Base-by-base conservation (phyloP, 371 early-diverging fungal genomes). In the Mortierella sp. region DNA sequence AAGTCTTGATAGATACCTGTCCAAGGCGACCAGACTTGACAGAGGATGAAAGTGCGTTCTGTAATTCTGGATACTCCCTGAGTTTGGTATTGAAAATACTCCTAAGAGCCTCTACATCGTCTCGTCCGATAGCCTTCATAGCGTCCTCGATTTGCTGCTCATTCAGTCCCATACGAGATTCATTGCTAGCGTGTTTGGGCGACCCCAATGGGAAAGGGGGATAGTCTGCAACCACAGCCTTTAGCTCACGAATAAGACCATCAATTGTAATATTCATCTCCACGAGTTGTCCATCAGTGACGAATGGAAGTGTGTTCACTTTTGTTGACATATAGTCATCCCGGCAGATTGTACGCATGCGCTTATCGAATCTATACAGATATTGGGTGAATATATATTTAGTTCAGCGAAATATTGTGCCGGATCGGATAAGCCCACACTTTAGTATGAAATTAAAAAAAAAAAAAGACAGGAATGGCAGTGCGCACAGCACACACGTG, bases 301-400 rank as follows among this genome's bases (percentile, higher is more conserved):
- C 74, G 60, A 83, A 83, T 13, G 86, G 78, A 19, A 83, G 74
- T 15, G 74, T 2, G 66, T 67, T 80, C 67, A 84, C 89, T 79
- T 91, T 91, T 64, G 88, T 89, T 43, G 86, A 73, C 85, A 89
- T 84, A 68, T 88, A 91, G 19, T 84, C 84, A 16, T 76, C 76
- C 58, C 87, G 87, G 11, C 85, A 85, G 43, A 85, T 83, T 9
- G 87, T 68, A 9, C 71, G 82, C 47, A 91, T 83, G 52, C 87
- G 87, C 67, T 92, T 92, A 83, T 92, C 92, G 70, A 91, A 85
- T 74, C 92, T 92, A 83, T 21, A 19, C 7, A 33, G 16, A 13
- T 45, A 11, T 45, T 45, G 62, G 32, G 9, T 19, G 33, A 48
- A n/a, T 21, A 33, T 36, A 36, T 36, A 6, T 36, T 36, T 36